These are phyloP conservation scores for Solanum hybrid DNA, from an alignment of 305 asterid species.

Conservation along the genomic window DNA sequence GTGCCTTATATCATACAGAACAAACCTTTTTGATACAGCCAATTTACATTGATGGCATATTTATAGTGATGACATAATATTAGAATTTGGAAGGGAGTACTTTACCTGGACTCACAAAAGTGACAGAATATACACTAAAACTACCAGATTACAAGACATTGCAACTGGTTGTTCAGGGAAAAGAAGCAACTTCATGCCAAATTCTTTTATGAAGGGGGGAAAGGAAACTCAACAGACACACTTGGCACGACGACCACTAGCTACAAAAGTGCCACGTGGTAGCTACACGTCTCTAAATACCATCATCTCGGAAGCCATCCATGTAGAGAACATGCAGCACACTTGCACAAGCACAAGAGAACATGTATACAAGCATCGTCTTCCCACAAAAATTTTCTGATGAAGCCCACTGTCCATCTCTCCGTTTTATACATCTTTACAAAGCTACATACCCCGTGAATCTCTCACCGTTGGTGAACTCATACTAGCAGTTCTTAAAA, in stretches of 20 bases:
- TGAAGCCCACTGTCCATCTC: not conserved
- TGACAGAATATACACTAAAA: not conserved
- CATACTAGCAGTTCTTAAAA: slow-evolving; percentile 78
- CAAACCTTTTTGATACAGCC: slow-evolving; percentile 2
- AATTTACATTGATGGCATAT: slow-evolving; percentile 2
- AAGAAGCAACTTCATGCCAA: not conserved
- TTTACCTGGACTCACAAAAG: not conserved
- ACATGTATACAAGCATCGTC: not conserved
- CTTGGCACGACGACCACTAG: not conserved
- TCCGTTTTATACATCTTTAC: not conserved
- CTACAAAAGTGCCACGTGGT: not conserved
- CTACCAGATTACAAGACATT: slow-evolving; percentile 1
- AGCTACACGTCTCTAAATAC: not conserved
- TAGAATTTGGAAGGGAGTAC: not conserved
- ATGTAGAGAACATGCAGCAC: not conserved
- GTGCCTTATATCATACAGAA: not conserved
- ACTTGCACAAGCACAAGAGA: not conserved
- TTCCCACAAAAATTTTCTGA: not conserved
- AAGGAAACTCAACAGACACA: not conserved
- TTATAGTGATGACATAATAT: not conserved
- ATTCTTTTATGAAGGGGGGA: not conserved
- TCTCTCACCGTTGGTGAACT: slow-evolving; percentile 39
- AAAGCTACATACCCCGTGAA: slow-evolving; percentile 8
- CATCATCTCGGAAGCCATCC: not conserved
- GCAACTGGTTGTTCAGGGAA: not conserved